phyloP scores from a whole-genome alignment of 2,329 filamentous ascomycete genomes.

The Colletotrichum sp. region DNA sequence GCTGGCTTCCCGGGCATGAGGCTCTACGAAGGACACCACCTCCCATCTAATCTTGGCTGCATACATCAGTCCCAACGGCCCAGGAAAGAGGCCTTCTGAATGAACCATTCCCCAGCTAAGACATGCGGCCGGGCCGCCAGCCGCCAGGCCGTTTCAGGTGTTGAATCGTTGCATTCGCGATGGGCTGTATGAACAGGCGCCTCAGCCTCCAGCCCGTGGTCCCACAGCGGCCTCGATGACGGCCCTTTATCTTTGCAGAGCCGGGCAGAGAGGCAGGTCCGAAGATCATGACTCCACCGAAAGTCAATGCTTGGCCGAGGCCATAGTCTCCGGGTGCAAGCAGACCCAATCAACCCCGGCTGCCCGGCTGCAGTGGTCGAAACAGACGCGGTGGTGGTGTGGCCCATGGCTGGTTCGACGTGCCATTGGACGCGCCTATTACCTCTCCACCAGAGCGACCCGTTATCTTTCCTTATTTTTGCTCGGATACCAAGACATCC shows the following conservation, averaged over 20 bases:
- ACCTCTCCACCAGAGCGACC: not conserved
- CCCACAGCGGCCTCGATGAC: not conserved
- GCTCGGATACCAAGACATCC: not conserved
- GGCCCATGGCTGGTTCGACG: not conserved
- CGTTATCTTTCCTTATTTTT: not conserved
- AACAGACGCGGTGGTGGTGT: constrained; percentile 7
- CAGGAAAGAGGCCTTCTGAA: not conserved
- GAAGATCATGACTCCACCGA: not conserved
- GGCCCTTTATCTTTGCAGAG: not conserved
- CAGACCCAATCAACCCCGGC: constrained; percentile 15
- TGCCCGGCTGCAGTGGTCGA: not conserved
- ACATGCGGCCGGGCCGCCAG: constrained; percentile 11
- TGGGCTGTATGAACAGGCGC: constrained; percentile 15
- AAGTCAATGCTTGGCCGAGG: not conserved
- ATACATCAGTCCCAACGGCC: not conserved
- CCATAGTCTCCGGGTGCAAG: not conserved
- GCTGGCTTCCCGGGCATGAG: not conserved
- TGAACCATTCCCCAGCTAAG: not conserved
- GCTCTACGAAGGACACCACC: not conserved
- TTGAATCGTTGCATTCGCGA: not conserved
- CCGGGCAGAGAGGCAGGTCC: not conserved
- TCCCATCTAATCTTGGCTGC: not conserved
- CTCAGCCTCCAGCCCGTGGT: constrained; percentile 9
- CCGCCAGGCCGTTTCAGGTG: constrained; percentile 18
- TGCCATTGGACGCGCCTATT: constrained; percentile 9